These are phyloP conservation scores for Starmerella floris DNA, from an alignment of 805 yeast species.

Conservation along the genomic window DNA sequence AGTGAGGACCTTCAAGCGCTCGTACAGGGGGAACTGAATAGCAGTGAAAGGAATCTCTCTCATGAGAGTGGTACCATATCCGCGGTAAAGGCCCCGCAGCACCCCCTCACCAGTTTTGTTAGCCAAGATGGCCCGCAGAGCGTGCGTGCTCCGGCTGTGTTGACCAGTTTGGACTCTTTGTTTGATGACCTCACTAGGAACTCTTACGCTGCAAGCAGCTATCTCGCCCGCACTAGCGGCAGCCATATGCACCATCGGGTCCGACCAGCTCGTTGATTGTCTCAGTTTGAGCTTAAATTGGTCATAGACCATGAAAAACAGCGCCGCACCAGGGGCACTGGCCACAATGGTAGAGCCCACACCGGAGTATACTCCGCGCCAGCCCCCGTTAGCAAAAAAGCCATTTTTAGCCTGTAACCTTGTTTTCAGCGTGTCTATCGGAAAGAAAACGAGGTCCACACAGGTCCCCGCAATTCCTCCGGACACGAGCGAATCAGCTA, in stretches of 20 bases:
- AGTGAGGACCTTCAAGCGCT: conserved; percentile 55
- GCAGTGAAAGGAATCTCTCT: conserved; percentile 94
- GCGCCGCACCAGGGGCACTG: conserved; percentile 76
- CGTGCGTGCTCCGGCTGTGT: conserved; percentile 45
- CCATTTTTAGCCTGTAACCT: conserved; percentile 93
- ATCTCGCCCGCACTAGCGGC: conserved; percentile 84
- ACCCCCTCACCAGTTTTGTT: conserved; percentile 69
- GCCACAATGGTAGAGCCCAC: conserved; percentile 88
- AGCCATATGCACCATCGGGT: conserved; percentile 56
- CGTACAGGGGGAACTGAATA: conserved; percentile 91
- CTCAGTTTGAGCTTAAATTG: conserved; percentile 16
- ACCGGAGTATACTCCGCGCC: conserved; percentile 80
- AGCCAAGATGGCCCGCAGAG: conserved; percentile 47
- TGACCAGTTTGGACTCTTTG: conserved; percentile 79
- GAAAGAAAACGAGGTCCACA: conserved; percentile 88
- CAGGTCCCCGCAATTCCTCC: conserved; percentile 97
- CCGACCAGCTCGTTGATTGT: conserved; percentile 4
- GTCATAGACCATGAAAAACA: conserved; percentile 77
- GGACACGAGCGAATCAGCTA: conserved; percentile 19
- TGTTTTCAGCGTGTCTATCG: conserved; percentile 90
- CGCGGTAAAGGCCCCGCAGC: conserved; percentile 69
- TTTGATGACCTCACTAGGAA: conserved; percentile 92
- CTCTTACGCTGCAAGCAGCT: conserved; percentile 86
- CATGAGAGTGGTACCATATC: conserved; percentile 84
- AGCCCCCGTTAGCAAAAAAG: conserved; percentile 84